phyloP scores from a whole-genome alignment of 441 rosid species.

The Arabidopsis lyrata region DNA sequence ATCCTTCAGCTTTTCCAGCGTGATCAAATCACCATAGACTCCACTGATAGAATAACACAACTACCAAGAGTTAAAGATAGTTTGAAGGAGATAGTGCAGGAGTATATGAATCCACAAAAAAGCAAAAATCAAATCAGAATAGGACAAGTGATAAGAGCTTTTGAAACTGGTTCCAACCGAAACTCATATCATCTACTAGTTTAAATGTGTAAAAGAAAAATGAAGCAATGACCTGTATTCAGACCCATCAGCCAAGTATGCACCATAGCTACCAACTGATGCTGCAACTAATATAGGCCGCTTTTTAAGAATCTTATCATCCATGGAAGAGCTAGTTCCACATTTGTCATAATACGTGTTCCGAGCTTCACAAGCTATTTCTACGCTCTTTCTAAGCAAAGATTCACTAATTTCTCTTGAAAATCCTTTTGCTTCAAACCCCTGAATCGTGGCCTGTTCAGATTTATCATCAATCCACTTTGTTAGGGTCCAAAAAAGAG shows the following conservation, averaged over 20 bases:
- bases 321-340: constrained; percentile 40
- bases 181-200: constrained; percentile 1
- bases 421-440: constrained; percentile 80
- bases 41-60: constrained; percentile 60
- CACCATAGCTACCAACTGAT: constrained; percentile 95
- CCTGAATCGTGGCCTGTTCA: constrained; percentile 86
- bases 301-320: constrained; percentile 54
- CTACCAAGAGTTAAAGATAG: constrained; percentile 11
- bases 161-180: constrained; percentile 3
- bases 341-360: constrained; percentile 60
- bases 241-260: constrained; percentile 94
- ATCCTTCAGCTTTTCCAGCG: constrained; percentile 65
- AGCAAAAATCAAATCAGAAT: constrained; percentile 8
- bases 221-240: constrained; percentile 72
- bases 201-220: background rate
- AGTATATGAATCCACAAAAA: background rate
- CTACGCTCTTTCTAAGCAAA: constrained; percentile 73
- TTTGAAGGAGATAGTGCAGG: background rate
- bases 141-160: constrained; percentile 10
- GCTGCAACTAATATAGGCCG: constrained; percentile 84
- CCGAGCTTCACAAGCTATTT: constrained; percentile 79
- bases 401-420: constrained; percentile 70
- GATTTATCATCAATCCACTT: constrained; percentile 5
- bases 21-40: constrained; percentile 68
- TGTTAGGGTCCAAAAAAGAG: background rate